Evolutionary conservation across 805 yeast species (phyloP).

Genomic region (Candida tammaniensis): DNA sequence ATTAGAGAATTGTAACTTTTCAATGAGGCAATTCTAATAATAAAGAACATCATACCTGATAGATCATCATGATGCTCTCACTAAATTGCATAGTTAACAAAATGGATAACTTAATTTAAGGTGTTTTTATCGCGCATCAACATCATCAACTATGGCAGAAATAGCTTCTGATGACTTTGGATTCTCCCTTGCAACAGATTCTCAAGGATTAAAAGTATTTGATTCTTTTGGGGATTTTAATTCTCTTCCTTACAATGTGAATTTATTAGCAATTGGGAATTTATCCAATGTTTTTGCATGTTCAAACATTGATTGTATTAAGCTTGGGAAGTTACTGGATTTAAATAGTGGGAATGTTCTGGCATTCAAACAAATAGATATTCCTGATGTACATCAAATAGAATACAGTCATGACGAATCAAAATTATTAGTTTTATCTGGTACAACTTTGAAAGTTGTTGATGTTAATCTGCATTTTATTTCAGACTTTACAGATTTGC

Average conservation of each 20-base stretch:
- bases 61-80: too few relatives aligned
- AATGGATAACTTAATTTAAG: not conserved
- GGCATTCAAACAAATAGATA: conserved; percentile 10
- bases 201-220: conserved; percentile 24
- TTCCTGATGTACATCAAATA: conserved; percentile 13
- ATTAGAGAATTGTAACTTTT: too few relatives aligned
- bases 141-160: conserved; percentile 13
- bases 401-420: conserved; percentile 29
- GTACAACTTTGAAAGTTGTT: not conserved
- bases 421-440: conserved; percentile 20
- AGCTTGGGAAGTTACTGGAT: conserved; percentile 22
- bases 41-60: too few relatives aligned
- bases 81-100: not conserved
- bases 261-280: conserved; percentile 29
- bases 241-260: conserved; percentile 14
- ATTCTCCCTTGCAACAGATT: conserved; percentile 27
- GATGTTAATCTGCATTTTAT: not conserved
- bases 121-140: conserved; percentile 1
- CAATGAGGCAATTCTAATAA: too few relatives aligned
- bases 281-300: conserved; percentile 25
- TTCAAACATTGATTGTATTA: conserved; percentile 25
- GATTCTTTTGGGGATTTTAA: conserved; percentile 23
- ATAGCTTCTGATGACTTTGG: conserved; percentile 36
- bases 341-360: conserved; percentile 14
- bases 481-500: not conserved